phyloP scores from a whole-genome alignment of 371 early-diverging fungal species.

The Mucor indicus region DNA sequence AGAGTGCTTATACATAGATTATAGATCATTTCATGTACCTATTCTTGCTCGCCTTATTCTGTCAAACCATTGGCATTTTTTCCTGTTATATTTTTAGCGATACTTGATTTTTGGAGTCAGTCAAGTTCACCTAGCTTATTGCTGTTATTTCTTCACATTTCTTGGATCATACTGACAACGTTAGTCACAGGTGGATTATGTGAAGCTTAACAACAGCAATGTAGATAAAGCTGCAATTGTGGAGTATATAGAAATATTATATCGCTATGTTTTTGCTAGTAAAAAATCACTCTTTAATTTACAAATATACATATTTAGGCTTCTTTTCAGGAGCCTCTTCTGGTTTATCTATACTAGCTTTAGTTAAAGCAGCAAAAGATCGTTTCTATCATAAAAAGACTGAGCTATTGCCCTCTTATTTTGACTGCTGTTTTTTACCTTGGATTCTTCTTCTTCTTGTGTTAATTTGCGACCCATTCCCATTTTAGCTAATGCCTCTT shows the following conservation, averaged over 20 bases:
- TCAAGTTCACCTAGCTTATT: slow-evolving; percentile 17
- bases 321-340: slow-evolving; percentile 17
- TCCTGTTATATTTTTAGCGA: slow-evolving; percentile 35
- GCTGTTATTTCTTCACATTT: slow-evolving; percentile 10
- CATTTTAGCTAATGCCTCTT: slow-evolving; percentile 33
- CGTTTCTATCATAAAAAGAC: slow-evolving; percentile 26
- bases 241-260: too few relatives aligned
- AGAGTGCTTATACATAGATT: background rate
- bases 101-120: slow-evolving; percentile 38
- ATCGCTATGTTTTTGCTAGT: too few relatives aligned
- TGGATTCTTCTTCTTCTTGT: slow-evolving; percentile 29
- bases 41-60: slow-evolving; percentile 43
- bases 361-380: slow-evolving; percentile 27
- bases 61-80: slow-evolving; percentile 29
- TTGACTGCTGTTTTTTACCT: slow-evolving; percentile 16
- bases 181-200: slow-evolving; percentile 17
- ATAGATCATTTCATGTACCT: slow-evolving; percentile 41
- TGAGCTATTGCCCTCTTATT: background rate
- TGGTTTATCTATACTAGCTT: slow-evolving; percentile 6
- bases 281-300: slow-evolving; percentile 15
- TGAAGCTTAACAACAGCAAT: slow-evolving; percentile 10
- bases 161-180: slow-evolving; percentile 13
- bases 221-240: too few relatives aligned
- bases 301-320: slow-evolving; percentile 36
- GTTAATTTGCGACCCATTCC: slow-evolving; percentile 24